phyloP scores from a whole-genome alignment of 148 eudicot species.

The Silene latifolia region DNA sequence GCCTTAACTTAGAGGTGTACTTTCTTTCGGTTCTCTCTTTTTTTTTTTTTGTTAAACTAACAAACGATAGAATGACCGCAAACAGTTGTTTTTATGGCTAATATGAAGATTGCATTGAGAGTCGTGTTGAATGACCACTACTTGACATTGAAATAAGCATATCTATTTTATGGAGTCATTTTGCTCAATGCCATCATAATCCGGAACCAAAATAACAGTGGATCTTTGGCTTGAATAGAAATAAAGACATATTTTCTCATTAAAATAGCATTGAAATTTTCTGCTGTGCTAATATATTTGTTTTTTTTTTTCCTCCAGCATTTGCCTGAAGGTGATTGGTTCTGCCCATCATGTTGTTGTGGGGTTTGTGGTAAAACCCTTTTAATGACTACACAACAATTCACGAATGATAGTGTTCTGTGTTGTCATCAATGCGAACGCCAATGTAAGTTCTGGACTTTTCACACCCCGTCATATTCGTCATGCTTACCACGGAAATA shows the following conservation, averaged over 20 bases:
- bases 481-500: background rate
- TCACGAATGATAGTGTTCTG: conserved; percentile 32
- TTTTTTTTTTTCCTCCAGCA: conserved; percentile 43
- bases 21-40: background rate
- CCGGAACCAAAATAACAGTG: background rate
- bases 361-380: conserved; percentile 57
- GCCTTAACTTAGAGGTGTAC: conserved; percentile 72
- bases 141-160: too few relatives aligned
- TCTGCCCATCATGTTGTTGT: conserved; percentile 92
- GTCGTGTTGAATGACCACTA: too few relatives aligned
- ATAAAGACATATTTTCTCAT: background rate
- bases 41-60: background rate
- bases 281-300: conserved; percentile 17
- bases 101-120: too few relatives aligned
- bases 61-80: background rate
- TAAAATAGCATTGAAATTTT: background rate
- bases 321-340: conserved; percentile 95
- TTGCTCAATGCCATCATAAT: background rate
- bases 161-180: too few relatives aligned
- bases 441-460: conserved; percentile 51
- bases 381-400: conserved; percentile 26
- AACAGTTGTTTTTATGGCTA: background rate
- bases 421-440: conserved; percentile 80
- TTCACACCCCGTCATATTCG: background rate
- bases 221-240: background rate